Evolutionary conservation across 805 yeast genomes (phyloP).

Genomic region (Scheffersomyces stipitis): DNA sequence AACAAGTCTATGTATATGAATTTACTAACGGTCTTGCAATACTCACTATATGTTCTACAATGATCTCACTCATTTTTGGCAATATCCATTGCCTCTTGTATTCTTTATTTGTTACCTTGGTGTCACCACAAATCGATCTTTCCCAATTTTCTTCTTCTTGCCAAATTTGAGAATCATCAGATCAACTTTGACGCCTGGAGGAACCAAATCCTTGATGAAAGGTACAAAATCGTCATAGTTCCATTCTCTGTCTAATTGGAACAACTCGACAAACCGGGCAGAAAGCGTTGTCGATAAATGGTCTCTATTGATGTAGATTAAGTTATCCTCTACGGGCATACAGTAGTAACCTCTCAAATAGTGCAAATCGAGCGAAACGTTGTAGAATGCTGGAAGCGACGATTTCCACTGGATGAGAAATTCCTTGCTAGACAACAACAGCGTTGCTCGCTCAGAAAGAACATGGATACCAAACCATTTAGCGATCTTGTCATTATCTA

Average conservation of each 20-base stretch:
- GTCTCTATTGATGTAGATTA: conserved; percentile 54
- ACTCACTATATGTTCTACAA: no score
- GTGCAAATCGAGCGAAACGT: conserved; percentile 55
- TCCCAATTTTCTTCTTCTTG: conserved; percentile 33
- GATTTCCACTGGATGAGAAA: conserved; percentile 65
- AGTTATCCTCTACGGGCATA: conserved; percentile 41
- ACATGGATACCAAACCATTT: conserved; percentile 61
- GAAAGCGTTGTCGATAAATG: conserved; percentile 39
- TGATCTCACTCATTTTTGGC: no score
- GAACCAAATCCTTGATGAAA: conserved; percentile 29
- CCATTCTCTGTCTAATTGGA: conserved; percentile 33
- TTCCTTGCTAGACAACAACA: conserved; percentile 43
- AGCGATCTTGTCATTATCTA: conserved; percentile 48
- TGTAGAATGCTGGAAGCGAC: conserved; percentile 61
- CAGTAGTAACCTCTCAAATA: conserved; percentile 57
- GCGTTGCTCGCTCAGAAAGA: conserved; percentile 10
- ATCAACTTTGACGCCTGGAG: conserved; percentile 37
- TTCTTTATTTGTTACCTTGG: conserved; percentile 5
- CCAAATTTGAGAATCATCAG: conserved; percentile 38
- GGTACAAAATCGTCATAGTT: conserved; percentile 41
- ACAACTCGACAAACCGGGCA: conserved; percentile 17
- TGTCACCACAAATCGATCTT: conserved; percentile 28
- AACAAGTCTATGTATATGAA: no score
- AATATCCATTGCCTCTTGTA: no score
- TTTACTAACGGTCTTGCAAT: no score